phyloP scores from a whole-genome alignment of 2,329 filamentous ascomycete species.

The Spiromastix sp. region DNA sequence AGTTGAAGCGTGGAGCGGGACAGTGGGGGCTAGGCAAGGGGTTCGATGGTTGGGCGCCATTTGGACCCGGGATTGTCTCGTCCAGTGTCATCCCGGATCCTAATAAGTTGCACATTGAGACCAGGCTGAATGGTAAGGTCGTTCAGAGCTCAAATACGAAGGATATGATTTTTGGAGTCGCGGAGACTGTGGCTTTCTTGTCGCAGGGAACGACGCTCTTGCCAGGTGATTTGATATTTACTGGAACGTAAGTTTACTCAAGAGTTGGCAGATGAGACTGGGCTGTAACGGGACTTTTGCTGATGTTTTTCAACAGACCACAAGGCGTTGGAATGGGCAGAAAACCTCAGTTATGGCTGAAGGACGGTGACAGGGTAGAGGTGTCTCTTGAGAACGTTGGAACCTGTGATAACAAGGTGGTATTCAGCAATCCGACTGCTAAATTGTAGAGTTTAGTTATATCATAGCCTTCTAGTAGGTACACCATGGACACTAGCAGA shows the following conservation, averaged over 20 bases:
- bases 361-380: constrained; percentile 60
- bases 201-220: constrained; percentile 33
- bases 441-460: constrained; percentile 31
- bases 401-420: constrained; percentile 37
- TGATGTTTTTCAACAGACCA: constrained; percentile 51
- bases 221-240: constrained; percentile 33
- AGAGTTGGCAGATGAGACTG: no score
- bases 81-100: constrained; percentile 35
- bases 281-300: no score
- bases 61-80: constrained; percentile 60
- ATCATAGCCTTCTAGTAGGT: no score
- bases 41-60: constrained; percentile 66
- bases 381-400: constrained; percentile 58
- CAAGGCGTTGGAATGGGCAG: constrained; percentile 62
- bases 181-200: constrained; percentile 36
- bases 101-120: constrained; percentile 32
- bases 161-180: constrained; percentile 41
- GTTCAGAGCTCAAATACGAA: constrained; percentile 40
- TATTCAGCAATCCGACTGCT: constrained; percentile 30
- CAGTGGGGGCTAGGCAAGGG: constrained; percentile 66
- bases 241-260: constrained; percentile 35
- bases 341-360: constrained; percentile 56
- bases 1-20: constrained; percentile 55
- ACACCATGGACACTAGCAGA: no score
- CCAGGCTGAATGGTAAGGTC: constrained; percentile 38